phyloP scores from a whole-genome alignment of 2,329 filamentous ascomycete genomes.

The Cladosporium cucumerinum region DNA sequence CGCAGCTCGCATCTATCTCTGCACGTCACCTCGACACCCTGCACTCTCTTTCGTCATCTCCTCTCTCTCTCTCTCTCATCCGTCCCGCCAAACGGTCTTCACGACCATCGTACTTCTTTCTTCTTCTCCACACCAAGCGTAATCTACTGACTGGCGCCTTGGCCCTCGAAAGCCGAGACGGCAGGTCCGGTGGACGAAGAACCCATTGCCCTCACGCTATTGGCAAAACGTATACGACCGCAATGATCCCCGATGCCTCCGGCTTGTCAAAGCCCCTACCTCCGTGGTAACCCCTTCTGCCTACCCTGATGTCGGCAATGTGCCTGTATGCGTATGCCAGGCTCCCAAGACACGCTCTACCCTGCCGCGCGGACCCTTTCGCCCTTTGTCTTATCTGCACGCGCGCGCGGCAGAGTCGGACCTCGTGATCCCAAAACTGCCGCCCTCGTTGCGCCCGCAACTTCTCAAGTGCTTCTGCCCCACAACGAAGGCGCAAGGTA shows the following conservation, averaged over 20 bases:
- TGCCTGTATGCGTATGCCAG: neutral
- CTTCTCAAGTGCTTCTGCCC: neutral
- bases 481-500: neutral
- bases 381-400: neutral
- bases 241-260: neutral
- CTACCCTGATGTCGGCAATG: neutral
- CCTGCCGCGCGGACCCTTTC: neutral
- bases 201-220: neutral
- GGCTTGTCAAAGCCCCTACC: neutral
- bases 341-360: neutral
- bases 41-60: conserved; percentile 3
- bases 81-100: neutral
- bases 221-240: neutral
- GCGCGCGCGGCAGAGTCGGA: neutral
- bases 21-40: neutral
- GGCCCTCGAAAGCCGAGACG: conserved; percentile 9
- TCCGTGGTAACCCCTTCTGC: neutral
- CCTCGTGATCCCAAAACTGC: neutral
- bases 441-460: neutral
- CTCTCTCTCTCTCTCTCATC: neutral
- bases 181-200: neutral
- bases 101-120: neutral
- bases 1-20: conserved; percentile 3
- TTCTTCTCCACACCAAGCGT: neutral
- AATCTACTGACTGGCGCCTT: neutral